Conservation (phyloP, 2,329 filamentous ascomycete genomes). For the Trichoderma pleuroti region DNA sequence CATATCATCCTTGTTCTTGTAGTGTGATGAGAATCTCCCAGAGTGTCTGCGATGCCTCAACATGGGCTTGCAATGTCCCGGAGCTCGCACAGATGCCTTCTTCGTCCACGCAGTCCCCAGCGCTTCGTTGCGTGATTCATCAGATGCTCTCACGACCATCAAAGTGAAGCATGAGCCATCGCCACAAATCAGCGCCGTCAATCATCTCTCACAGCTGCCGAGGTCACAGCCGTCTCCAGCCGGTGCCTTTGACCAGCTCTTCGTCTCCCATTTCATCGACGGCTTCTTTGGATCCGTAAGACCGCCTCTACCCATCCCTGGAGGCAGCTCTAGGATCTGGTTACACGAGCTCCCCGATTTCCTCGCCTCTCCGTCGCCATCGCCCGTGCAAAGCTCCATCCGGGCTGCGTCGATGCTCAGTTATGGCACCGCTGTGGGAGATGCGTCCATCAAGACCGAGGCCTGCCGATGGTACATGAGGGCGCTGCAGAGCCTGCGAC, state of each 20-base stretch:
- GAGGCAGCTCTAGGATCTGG: constrained; percentile 3
- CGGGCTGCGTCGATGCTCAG: constrained; percentile 19
- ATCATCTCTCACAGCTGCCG: not conserved
- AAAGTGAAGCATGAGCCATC: not conserved
- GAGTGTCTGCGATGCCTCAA: constrained; percentile 17
- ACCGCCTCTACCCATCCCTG: not conserved
- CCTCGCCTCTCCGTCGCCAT: not conserved
- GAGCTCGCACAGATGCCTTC: constrained; percentile 19
- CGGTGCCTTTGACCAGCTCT: constrained; percentile 20
- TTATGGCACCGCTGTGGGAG: constrained; percentile 2
- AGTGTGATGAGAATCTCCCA: constrained; percentile 20
- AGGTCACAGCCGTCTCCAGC: constrained; percentile 1
- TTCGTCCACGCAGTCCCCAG: constrained; percentile 17
- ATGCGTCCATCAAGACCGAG: constrained; percentile 15
- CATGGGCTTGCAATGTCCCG: constrained; percentile 15
- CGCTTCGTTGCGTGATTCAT: not conserved
- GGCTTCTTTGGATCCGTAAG: constrained; percentile 13
- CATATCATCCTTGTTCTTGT: not conserved
- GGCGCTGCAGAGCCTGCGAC: constrained; percentile 8
- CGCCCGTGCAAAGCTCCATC: constrained; percentile 11
- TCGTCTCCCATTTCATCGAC: constrained; percentile 21
- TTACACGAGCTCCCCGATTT: constrained; percentile 16
- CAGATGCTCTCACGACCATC: not conserved
- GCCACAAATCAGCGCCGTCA: not conserved
- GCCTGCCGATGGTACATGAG: constrained; percentile 20